Conservation (phyloP, 768 basidiomycete species). For the Tricholoma furcatifolium region DNA sequence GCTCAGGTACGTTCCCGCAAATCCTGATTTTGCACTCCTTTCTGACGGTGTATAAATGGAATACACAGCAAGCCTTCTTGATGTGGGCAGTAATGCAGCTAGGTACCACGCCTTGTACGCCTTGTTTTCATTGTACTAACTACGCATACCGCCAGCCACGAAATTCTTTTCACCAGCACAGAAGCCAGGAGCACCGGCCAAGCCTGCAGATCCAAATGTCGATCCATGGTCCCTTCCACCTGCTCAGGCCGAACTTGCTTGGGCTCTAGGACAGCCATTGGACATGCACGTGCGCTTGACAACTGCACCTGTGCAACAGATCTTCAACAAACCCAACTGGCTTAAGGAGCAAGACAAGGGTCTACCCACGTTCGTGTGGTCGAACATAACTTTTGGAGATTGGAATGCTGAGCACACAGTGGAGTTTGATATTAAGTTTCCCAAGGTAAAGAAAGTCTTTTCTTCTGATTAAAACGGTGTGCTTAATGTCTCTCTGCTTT, state of each 20-base stretch:
- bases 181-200: neutral
- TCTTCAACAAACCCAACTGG: slow-evolving; percentile 51
- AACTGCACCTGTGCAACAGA: slow-evolving; percentile 59
- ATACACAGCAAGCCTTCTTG: slow-evolving; percentile 70
- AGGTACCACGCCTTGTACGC: slow-evolving; percentile 32
- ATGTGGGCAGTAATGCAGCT: slow-evolving; percentile 67
- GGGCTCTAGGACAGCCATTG: slow-evolving; percentile 58
- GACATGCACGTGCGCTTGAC: slow-evolving; percentile 77
- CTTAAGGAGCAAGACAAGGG: slow-evolving; percentile 44
- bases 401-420: slow-evolving; percentile 61
- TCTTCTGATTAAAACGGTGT: neutral
- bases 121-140: neutral
- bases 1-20: slow-evolving; percentile 21
- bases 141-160: slow-evolving; percentile 18
- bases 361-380: slow-evolving; percentile 74
- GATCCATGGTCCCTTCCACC: slow-evolving; percentile 57
- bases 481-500: neutral
- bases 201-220: slow-evolving; percentile 17
- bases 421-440: slow-evolving; percentile 62
- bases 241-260: slow-evolving; percentile 50
- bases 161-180: slow-evolving; percentile 21
- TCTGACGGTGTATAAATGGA: neutral
- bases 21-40: neutral
- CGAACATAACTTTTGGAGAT: slow-evolving; percentile 75
- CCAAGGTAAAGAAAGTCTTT: slow-evolving; percentile 46